These are phyloP conservation scores for Candida orba DNA, from an alignment of 805 yeast genomes.

Conservation along the genomic window DNA sequence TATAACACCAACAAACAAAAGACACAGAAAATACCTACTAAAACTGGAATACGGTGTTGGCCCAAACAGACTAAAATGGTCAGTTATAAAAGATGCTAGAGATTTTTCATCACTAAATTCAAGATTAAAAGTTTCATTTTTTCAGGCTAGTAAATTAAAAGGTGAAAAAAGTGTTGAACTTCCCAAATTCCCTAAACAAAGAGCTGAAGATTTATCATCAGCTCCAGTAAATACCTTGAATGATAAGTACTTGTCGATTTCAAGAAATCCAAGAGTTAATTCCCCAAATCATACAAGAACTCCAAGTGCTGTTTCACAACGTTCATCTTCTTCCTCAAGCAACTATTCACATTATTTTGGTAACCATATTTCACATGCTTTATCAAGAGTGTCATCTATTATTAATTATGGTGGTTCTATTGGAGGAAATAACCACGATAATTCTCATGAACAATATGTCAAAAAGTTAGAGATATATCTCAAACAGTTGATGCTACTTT, in stretches of 20 bases:
- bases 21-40: slow-evolving; percentile 44
- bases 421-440: not conserved
- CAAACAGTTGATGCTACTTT: slow-evolving; percentile 46
- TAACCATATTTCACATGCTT: slow-evolving; percentile 6
- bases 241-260: slow-evolving; percentile 18
- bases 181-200: slow-evolving; percentile 31
- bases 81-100: slow-evolving; percentile 60
- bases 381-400: slow-evolving; percentile 12
- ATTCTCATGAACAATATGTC: slow-evolving; percentile 20
- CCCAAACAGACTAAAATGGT: slow-evolving; percentile 70
- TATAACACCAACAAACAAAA: slow-evolving; percentile 27
- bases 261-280: not conserved
- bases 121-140: slow-evolving; percentile 47
- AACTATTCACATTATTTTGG: slow-evolving; percentile 6
- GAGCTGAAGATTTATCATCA: not conserved
- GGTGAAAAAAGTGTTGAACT: slow-evolving; percentile 24
- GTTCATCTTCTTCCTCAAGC: not conserved
- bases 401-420: slow-evolving; percentile 1
- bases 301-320: not conserved
- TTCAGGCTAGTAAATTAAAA: slow-evolving; percentile 28
- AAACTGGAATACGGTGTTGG: slow-evolving; percentile 90
- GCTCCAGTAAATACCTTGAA: slow-evolving; percentile 15
- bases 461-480: slow-evolving; percentile 58
- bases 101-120: slow-evolving; percentile 71
- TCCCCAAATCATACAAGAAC: not conserved